phyloP scores from a whole-genome alignment of 306 rosid genomes.

The Corylus avellana region DNA sequence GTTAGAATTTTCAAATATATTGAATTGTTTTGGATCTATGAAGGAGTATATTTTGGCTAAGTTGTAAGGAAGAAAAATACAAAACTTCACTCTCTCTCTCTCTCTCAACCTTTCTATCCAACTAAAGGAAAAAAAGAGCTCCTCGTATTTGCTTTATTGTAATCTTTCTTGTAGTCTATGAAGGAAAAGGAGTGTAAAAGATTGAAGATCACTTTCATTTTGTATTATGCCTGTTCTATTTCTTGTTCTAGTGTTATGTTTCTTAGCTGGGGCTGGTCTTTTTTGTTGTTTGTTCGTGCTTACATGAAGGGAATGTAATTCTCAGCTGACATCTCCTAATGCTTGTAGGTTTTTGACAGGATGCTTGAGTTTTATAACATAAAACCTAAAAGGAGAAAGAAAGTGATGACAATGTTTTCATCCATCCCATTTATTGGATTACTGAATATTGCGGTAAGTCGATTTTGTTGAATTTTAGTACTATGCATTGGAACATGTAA shows the following conservation, averaged over 20 bases:
- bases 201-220: not conserved
- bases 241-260: not conserved
- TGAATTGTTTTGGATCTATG: not conserved
- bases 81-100: not conserved
- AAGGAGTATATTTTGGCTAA: not conserved
- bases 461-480: slow-evolving; percentile 12
- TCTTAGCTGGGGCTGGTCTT: not conserved
- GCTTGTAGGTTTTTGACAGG: slow-evolving; percentile 67
- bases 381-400: slow-evolving; percentile 25
- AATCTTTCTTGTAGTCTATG: not conserved
- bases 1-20: too few species aligned
- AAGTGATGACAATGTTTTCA: slow-evolving; percentile 33
- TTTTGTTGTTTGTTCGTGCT: slow-evolving; percentile 13
- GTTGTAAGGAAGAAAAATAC: not conserved
- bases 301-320: not conserved
- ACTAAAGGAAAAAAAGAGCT: not conserved
- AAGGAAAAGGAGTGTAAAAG: not conserved
- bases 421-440: slow-evolving; percentile 70
- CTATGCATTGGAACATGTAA: not conserved
- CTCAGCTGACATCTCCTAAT: slow-evolving; percentile 25
- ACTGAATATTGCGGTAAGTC: slow-evolving; percentile 86
- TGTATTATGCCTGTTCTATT: not conserved
- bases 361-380: slow-evolving; percentile 58
- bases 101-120: not conserved
- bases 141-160: not conserved